phyloP scores from a whole-genome alignment of 2,329 filamentous ascomycete species.

The Tympanopsis confertula region DNA sequence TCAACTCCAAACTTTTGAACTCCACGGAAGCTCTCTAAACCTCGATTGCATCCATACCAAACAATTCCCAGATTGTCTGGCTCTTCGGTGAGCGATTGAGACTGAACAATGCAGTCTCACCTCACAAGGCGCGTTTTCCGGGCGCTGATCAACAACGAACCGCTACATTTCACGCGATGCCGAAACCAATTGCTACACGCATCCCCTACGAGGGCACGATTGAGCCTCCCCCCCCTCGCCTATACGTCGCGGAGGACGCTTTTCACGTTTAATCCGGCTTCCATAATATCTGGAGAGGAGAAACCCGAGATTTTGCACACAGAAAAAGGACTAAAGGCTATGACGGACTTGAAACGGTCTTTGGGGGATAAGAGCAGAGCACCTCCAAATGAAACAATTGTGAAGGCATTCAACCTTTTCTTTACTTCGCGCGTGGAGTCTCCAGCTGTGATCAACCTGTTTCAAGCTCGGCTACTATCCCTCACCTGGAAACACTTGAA shows the following conservation, averaged over 20 bases:
- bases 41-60: no score
- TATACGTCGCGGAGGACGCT: neutral
- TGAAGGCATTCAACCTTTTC: neutral
- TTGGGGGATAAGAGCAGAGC: neutral
- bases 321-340: neutral
- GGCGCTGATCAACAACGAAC: neutral
- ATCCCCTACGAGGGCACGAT: neutral
- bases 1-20: no score
- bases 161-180: neutral
- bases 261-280: neutral
- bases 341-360: neutral
- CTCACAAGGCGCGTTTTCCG: neutral
- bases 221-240: neutral
- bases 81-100: no score
- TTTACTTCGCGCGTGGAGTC: neutral
- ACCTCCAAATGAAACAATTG: neutral
- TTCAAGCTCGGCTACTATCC: neutral
- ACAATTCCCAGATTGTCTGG: no score
- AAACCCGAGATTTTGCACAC: neutral
- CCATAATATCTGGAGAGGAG: no score
- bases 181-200: neutral
- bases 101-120: conserved; percentile 1
- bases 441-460: neutral
- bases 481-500: neutral
- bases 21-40: no score